These are phyloP conservation scores for Penicillium bialowiezense DNA, from an alignment of 495 filamentous ascomycete species.

Conservation along the genomic window DNA sequence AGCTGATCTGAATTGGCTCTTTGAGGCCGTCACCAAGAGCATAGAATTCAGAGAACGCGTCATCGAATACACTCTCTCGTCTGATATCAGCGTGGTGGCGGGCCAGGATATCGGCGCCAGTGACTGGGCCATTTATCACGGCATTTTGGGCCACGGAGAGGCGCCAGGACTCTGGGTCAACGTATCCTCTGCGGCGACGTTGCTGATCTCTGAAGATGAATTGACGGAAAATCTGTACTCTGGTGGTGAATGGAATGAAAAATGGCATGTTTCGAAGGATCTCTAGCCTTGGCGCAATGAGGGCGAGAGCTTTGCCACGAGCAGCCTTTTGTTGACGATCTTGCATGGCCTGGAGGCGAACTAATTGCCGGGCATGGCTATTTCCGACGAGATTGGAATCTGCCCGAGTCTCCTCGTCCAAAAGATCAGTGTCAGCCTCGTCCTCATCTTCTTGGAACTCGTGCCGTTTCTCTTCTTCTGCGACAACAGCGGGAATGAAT, in stretches of 20 bases:
- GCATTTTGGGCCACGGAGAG: conserved; percentile 50
- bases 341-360: conserved; percentile 51
- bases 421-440: conserved; percentile 38
- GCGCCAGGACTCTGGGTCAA: conserved; percentile 80
- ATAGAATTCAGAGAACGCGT: conserved; percentile 86
- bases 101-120: conserved; percentile 51
- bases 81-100: conserved; percentile 80
- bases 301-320: conserved; percentile 64
- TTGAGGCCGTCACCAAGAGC: conserved; percentile 77
- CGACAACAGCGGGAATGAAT: conserved; percentile 82
- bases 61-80: conserved; percentile 76
- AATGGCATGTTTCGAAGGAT: conserved; percentile 96
- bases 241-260: conserved; percentile 86
- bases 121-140: conserved; percentile 32
- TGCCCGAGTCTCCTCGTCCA: conserved; percentile 28
- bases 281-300: conserved; percentile 80
- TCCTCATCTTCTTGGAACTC: conserved; percentile 59
- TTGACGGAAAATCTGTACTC: conserved; percentile 91
- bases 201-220: conserved; percentile 84
- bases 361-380: conserved; percentile 49
- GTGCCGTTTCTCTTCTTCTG: conserved; percentile 81
- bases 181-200: conserved; percentile 67
- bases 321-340: conserved; percentile 62
- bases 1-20: conserved; percentile 96
- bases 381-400: conserved; percentile 48